Evolutionary conservation across 1,139 yeast species (phyloP), one percentile per base, ranked within the genome.

Genomic region (Ashbya aceris): DNA sequence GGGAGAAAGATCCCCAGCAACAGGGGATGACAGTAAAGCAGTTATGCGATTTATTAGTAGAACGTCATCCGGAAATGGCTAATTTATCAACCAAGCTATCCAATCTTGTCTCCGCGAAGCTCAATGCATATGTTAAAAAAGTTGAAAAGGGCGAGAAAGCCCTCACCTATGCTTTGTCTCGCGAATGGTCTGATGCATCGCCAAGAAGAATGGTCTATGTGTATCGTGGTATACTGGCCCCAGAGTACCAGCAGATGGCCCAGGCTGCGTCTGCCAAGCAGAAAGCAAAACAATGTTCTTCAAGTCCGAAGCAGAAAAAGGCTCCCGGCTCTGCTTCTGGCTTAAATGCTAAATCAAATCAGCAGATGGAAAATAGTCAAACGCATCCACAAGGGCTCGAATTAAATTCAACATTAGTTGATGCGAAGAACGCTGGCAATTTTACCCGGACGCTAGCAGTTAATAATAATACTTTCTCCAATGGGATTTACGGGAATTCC

Each of bases 111-210:
- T 74, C 83, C 52, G 94, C 94, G 10, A 83, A 83, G 56, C 67
- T 83, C 52, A 83, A 83, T 59, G 91, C 93, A 13, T 83, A 83
- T 55, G 91, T 83, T 38, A 83, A 83, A 58, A 72, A 87, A 53
- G 85, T 83, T 28, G 93, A 83, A 61, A 79, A 70, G 52, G 91
- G 91, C 49, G 93, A 83, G 58, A 70, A 77, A 48, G 73, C 76
- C 39, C 69, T 83, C 55, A 74, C 73, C 46, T 83, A 83, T 58
- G 85, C 91, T 20, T 66, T 83, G 40, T 79, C 86, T 2, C 73
- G 94, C 64, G 91, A 83, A 60, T 83, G 94, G 94, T 89, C 91
- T 2, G 89, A 81, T 60, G 85, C 89, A 11, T 78, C 85, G 4
- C 94, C 94, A 38, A 80, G 83, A 55, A 72, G 94, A 67, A 83